These are phyloP conservation scores for Teratosphaeriaceae sp. DNA, from an alignment of 2,329 filamentous ascomycete species.

Conservation along the genomic window DNA sequence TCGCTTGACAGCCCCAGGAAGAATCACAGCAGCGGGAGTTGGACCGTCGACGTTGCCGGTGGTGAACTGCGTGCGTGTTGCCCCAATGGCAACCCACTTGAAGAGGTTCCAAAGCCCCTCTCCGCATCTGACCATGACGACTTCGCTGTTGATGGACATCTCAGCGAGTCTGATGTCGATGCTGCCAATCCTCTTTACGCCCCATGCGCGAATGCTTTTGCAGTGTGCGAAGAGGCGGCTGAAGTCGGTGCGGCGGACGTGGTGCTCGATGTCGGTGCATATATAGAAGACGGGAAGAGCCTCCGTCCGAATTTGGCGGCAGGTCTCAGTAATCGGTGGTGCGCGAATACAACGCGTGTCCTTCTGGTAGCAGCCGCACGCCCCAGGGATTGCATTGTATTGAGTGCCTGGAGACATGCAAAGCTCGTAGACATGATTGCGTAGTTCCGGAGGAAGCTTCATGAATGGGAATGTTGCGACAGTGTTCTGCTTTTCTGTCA, in stretches of 20 bases:
- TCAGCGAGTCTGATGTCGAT: neutral
- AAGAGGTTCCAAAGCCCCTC: neutral
- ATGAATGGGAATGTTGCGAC: neutral
- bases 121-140: neutral
- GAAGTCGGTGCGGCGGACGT: neutral
- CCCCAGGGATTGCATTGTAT: neutral
- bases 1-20: neutral
- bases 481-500: no score
- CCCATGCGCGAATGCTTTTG: neutral
- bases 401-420: neutral
- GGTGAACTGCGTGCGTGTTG: neutral
- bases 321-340: neutral
- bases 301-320: neutral
- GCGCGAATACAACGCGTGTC: neutral
- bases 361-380: neutral
- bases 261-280: neutral
- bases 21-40: no score
- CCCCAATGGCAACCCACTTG: neutral
- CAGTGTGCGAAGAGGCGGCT: neutral
- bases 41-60: neutral
- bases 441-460: conserved; percentile 3
- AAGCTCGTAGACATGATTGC: neutral
- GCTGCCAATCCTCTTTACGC: no score
- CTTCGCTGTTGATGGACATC: neutral
- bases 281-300: neutral